Base-by-base conservation (phyloP, 2,329 filamentous ascomycete species). In the Ceratocystiopsis brevicomis region DNA sequence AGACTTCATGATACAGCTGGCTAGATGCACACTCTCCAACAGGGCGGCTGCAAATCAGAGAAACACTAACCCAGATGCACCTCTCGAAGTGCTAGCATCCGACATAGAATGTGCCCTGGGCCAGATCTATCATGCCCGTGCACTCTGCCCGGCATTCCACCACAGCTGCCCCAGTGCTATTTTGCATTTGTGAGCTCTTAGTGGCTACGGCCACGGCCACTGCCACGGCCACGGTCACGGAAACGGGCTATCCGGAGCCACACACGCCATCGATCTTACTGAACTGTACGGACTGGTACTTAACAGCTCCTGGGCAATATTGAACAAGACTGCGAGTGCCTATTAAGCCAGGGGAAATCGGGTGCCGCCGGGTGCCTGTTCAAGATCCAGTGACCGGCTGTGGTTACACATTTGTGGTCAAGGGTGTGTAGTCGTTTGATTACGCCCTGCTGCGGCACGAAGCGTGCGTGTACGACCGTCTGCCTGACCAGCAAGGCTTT, bases 401-500 rank as follows among this genome's bases (percentile, higher is more conserved):
- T 40, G 45, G 47, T 15, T 49, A 49, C 35, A 49, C 48, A 33
- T 34, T 49, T 44, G 46, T 49, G 1, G 46, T 34, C 39, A 48
- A 48, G 40, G 45, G 47, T 21, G 44, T 30, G 32, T 40, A 48
- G 40, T 15, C 25, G 15, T 14, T 4, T 10, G 37, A 46, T 3
- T 47, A 47, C 35, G 38, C 33, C 14, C 32, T 5, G 18, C 43
- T 46, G 21, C 14, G 16, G n/a, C 39, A 34, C 33, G 44, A 50
- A 39, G 32, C 18, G 15, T 12, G 6, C 9, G 39, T 48, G 11
- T 48, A 48, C 38, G 38, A 34, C 17, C 38, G 13, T n/a, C 43
- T 46, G 19, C 21, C 37, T 8, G 36, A 34, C 10, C 44, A 46
- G 32, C 48, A 50, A 38, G 48, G 46, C 33, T 14, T 16, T 13